phyloP scores from a whole-genome alignment of 2,329 filamentous ascomycete species.

The Stromatinia cepivora region DNA sequence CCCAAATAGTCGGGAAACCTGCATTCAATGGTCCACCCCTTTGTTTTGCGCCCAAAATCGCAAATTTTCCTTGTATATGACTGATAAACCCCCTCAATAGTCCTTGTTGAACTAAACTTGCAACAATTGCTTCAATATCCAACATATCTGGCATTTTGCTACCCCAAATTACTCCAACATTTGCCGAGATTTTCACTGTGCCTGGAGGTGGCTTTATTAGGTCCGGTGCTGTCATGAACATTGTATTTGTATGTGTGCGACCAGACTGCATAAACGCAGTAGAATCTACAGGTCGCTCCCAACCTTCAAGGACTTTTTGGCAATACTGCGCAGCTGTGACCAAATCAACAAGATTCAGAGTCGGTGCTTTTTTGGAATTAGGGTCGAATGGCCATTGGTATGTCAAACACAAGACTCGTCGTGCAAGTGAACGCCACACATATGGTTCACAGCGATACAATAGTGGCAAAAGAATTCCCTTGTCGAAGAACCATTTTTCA shows the following conservation, averaged over 20 bases:
- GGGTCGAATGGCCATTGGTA: constrained; percentile 66
- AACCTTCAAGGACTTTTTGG: constrained; percentile 64
- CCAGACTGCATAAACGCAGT: constrained; percentile 34
- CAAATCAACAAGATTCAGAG: constrained; percentile 70
- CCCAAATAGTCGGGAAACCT: constrained; percentile 75
- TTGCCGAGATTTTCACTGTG: constrained; percentile 52
- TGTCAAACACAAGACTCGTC: constrained; percentile 74
- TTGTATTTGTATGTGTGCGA: constrained; percentile 49
- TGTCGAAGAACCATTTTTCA: constrained; percentile 72
- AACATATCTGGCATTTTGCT: constrained; percentile 59
- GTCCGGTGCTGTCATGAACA: constrained; percentile 49
- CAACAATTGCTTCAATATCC: constrained; percentile 76
- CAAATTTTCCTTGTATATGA: constrained; percentile 74
- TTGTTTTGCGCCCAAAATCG: constrained; percentile 74
- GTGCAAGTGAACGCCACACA: constrained; percentile 79
- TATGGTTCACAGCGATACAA: constrained; percentile 76
- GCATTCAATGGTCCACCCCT: constrained; percentile 63
- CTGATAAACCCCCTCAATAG: constrained; percentile 82
- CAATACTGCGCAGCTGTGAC: constrained; percentile 63
- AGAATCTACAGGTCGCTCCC: constrained; percentile 42
- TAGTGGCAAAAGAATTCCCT: constrained; percentile 73
- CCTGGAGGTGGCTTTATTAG: constrained; percentile 48
- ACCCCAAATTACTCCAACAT: constrained; percentile 63
- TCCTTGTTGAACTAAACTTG: constrained; percentile 76
- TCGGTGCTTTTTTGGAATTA: constrained; percentile 64